A percentile compares a stretch with the other conserved stretches of the same genome.
phyloP scores from a whole-genome alignment of 2,329 filamentous ascomycete species.

The Cercospora beticola region DNA sequence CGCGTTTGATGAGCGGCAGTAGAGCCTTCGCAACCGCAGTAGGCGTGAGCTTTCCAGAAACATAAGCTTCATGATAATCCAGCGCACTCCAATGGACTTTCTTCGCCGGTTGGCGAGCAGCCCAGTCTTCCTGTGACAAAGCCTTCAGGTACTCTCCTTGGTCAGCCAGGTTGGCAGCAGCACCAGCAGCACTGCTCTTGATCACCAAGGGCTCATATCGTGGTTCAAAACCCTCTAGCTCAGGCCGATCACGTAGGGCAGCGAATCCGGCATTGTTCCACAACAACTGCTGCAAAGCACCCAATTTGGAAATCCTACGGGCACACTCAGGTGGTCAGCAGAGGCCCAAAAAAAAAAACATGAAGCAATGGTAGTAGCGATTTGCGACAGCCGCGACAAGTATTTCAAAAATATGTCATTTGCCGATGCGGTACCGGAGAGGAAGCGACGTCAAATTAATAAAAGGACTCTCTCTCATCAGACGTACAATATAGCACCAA shows the following conservation, averaged over 20 bases:
- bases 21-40: constrained; percentile 69
- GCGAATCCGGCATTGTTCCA: constrained; percentile 72
- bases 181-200: constrained; percentile 39
- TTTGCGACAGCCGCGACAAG: neutral
- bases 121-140: constrained; percentile 21
- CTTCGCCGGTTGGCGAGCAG: constrained; percentile 25
- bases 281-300: constrained; percentile 60
- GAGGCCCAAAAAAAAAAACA: neutral
- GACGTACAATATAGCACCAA: constrained; percentile 62
- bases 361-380: neutral
- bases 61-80: constrained; percentile 77
- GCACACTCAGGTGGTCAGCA: neutral
- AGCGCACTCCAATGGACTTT: constrained; percentile 54
- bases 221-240: constrained; percentile 56
- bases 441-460: neutral
- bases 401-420: neutral
- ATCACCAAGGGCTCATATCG: constrained; percentile 61
- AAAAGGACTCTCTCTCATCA: neutral
- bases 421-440: neutral
- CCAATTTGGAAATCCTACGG: constrained; percentile 59
- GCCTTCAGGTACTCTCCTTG: constrained; percentile 3
- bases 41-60: constrained; percentile 68
- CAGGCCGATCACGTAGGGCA: constrained; percentile 55
- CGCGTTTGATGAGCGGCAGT: constrained; percentile 67
- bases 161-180: constrained; percentile 5